phyloP scores from a whole-genome alignment of 208 protist species.

The Crithidia thermophila region DNA sequence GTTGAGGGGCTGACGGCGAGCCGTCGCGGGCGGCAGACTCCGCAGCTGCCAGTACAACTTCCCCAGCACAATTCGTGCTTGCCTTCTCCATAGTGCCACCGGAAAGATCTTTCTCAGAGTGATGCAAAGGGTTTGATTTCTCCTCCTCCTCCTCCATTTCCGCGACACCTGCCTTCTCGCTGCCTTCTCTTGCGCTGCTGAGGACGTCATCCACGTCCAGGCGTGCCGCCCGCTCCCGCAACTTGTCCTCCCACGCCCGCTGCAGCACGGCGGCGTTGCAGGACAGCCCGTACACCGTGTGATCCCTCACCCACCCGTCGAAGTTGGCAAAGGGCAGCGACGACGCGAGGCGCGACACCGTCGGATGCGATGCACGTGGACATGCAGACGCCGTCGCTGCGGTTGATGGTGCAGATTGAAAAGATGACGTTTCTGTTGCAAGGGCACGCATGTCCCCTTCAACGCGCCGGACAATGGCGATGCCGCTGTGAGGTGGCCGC shows the following conservation, averaged over 20 bases:
- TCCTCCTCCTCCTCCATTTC: too few species aligned
- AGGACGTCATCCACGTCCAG: not conserved
- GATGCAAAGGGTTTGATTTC: too few species aligned
- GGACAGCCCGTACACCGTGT: constrained; percentile 34
- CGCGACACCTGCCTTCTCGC: not conserved
- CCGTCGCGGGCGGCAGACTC: too few species aligned
- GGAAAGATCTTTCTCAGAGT: too few species aligned
- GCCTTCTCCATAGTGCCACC: too few species aligned
- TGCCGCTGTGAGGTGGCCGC: constrained; percentile 22
- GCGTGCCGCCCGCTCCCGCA: constrained; percentile 10
- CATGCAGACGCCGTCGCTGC: not conserved
- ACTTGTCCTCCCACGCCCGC: constrained; percentile 35
- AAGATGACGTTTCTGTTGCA: not conserved
- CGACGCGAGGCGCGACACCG: constrained; percentile 19
- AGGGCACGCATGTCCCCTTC: constrained; percentile 19
- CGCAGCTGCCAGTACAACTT: too few species aligned
- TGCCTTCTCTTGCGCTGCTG: not conserved
- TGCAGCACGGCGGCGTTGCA: constrained; percentile 34
- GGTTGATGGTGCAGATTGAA: not conserved
- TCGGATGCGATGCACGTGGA: not conserved
- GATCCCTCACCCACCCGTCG: constrained; percentile 44
- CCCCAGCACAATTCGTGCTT: too few species aligned
- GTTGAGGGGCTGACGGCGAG: too few species aligned
- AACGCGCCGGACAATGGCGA: constrained; percentile 24
- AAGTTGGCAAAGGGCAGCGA: constrained; percentile 34